Percentiles rank a stretch among this genome's conserved stretches.
phyloP scores from a whole-genome alignment of 78 protist species.

The Isochrysis galbana region DNA sequence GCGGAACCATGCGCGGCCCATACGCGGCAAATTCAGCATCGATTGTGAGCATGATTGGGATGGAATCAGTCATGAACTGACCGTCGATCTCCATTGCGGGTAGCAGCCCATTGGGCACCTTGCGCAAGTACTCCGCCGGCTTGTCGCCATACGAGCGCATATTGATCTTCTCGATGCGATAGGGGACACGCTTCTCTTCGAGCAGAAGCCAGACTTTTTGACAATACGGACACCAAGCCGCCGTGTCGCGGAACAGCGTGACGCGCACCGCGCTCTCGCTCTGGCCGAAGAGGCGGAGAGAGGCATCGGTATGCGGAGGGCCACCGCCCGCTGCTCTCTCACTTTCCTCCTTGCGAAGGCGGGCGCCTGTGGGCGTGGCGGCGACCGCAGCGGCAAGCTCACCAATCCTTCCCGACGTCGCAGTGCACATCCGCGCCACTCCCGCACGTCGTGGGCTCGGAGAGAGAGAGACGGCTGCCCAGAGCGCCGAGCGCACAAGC shows the following conservation, averaged over 20 bases:
- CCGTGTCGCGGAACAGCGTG: constrained; percentile 29
- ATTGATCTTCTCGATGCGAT: not conserved
- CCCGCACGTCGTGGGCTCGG: too few relatives aligned
- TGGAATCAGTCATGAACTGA: not conserved
- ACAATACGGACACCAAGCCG: constrained; percentile 49
- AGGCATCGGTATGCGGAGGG: not conserved
- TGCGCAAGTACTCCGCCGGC: not conserved
- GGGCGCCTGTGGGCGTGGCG: not conserved
- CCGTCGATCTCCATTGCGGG: constrained; percentile 47
- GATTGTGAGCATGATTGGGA: constrained; percentile 20
- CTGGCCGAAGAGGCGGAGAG: constrained; percentile 12
- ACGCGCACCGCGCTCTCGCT: constrained; percentile 32
- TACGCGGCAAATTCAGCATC: not conserved
- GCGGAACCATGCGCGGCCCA: not conserved
- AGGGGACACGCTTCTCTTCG: constrained; percentile 32
- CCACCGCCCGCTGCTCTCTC: not conserved
- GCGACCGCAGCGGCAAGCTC: not conserved
- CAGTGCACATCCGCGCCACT: too few relatives aligned
- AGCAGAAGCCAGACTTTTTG: constrained; percentile 45
- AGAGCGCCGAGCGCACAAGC: too few relatives aligned
- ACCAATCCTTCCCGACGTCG: too few relatives aligned
- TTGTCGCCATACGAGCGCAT: constrained; percentile 43
- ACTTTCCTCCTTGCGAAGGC: not conserved
- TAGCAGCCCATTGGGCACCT: constrained; percentile 33
- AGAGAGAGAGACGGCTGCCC: too few relatives aligned